phyloP scores from a whole-genome alignment of 345 rosid species.

The Psidium guajava region DNA sequence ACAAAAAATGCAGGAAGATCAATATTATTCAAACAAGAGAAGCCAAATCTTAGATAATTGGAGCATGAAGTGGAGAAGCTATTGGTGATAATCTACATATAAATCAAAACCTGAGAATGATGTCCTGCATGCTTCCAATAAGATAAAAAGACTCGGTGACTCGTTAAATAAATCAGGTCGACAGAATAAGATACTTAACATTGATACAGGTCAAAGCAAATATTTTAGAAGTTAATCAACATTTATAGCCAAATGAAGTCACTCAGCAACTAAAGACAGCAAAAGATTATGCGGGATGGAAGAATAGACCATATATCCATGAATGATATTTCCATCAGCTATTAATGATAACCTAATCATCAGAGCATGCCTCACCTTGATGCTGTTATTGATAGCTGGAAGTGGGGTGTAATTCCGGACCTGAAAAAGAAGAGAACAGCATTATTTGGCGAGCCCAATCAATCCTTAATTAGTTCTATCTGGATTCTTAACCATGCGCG shows the following conservation, averaged over 20 bases:
- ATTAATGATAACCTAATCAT: neutral
- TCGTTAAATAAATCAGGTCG: neutral
- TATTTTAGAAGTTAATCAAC: neutral
- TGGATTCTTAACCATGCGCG: neutral
- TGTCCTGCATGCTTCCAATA: neutral
- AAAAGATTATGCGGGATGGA: neutral
- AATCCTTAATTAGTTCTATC: neutral
- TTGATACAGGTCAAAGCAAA: neutral
- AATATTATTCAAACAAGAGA: neutral
- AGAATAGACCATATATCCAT: neutral
- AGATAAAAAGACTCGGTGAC: neutral
- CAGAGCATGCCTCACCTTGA: slow-evolving; percentile 18
- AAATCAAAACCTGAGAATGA: neutral
- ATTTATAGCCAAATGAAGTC: neutral
- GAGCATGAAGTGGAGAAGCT: neutral
- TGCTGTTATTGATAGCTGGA: slow-evolving; percentile 44
- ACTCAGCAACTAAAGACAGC: neutral
- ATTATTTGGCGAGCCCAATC: neutral
- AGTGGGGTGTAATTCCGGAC: slow-evolving; percentile 39
- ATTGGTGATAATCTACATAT: neutral
- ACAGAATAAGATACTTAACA: neutral
- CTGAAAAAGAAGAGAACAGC: slow-evolving; percentile 12
- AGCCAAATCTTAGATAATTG: neutral
- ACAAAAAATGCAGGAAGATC: neutral
- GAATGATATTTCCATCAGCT: neutral